These are phyloP conservation scores for Leccinum olivaceoglutinosum DNA, from an alignment of 1,284 basidiomycete species.

Conservation along the genomic window DNA sequence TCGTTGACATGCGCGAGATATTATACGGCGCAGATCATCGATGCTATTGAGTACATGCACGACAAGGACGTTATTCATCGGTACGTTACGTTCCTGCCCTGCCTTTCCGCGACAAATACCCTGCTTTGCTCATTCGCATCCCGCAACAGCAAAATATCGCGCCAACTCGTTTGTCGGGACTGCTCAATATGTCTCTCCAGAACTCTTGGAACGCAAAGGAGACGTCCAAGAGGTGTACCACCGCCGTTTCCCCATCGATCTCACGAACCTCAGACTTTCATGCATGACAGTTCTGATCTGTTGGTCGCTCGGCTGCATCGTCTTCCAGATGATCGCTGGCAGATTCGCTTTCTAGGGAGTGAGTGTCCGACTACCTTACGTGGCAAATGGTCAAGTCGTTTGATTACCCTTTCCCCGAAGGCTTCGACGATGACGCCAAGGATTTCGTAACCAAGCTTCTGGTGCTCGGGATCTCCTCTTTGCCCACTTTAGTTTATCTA, in stretches of 20 bases:
- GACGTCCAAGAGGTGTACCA: conserved; percentile 58
- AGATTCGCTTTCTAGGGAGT: conserved; percentile 87
- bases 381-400: conserved; percentile 76
- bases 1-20: conserved; percentile 73
- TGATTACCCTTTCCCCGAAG: conserved; percentile 69
- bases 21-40: conserved; percentile 85
- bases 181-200: conserved; percentile 93
- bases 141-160: conserved; percentile 35
- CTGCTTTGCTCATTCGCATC: conserved; percentile 7
- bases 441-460: conserved; percentile 65
- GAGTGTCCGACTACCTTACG: conserved; percentile 75
- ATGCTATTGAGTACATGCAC: conserved; percentile 88
- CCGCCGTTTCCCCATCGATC: not conserved
- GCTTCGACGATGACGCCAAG: conserved; percentile 63
- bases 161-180: conserved; percentile 92
- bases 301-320: conserved; percentile 94
- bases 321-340: conserved; percentile 96
- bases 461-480: conserved; percentile 37
- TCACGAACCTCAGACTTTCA: conserved; percentile 3
- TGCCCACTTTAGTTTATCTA: not conserved
- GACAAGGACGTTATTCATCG: conserved; percentile 84
- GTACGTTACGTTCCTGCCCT: conserved; percentile 29
- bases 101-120: not conserved
- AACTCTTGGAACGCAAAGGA: conserved; percentile 76
- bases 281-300: conserved; percentile 72